Evolutionary conservation across 768 basidiomycete species (phyloP).

Genomic region (Wakefieldia striispora): DNA sequence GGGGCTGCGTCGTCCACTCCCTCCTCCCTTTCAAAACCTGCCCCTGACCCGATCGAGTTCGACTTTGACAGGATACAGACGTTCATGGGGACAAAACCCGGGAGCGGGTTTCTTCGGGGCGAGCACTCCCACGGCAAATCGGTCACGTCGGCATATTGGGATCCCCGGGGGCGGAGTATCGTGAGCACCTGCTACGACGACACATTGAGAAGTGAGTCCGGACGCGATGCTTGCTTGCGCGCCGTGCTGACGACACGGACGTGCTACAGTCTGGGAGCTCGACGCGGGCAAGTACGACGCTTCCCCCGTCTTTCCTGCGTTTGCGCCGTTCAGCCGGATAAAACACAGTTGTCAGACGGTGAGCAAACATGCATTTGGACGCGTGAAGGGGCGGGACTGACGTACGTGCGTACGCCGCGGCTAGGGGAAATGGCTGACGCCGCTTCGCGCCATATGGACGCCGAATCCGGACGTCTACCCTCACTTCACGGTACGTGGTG

Average conservation of each 20-base stretch:
- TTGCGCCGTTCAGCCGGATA: constrained; percentile 61
- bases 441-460: constrained; percentile 75
- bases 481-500: constrained; percentile 67
- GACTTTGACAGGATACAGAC: constrained; percentile 45
- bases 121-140: constrained; percentile 73
- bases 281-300: constrained; percentile 47
- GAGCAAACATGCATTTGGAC: constrained; percentile 12
- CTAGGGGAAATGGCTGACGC: constrained; percentile 81
- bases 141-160: constrained; percentile 84
- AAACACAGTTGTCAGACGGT: constrained; percentile 83
- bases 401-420: not conserved
- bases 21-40: constrained; percentile 5
- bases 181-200: constrained; percentile 88
- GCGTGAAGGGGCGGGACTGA: not conserved
- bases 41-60: constrained; percentile 27
- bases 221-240: not conserved
- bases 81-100: constrained; percentile 50
- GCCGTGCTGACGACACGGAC: constrained; percentile 8
- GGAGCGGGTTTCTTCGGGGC: constrained; percentile 55
- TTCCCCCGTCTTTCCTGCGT: constrained; percentile 51
- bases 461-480: constrained; percentile 78
- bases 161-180: constrained; percentile 72
- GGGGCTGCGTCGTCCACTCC: constrained; percentile 29
- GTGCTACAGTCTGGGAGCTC: constrained; percentile 78
- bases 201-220: constrained; percentile 59